Evolutionary conservation across 495 filamentous ascomycete species (phyloP).

Genomic region (Neurospora sp.): DNA sequence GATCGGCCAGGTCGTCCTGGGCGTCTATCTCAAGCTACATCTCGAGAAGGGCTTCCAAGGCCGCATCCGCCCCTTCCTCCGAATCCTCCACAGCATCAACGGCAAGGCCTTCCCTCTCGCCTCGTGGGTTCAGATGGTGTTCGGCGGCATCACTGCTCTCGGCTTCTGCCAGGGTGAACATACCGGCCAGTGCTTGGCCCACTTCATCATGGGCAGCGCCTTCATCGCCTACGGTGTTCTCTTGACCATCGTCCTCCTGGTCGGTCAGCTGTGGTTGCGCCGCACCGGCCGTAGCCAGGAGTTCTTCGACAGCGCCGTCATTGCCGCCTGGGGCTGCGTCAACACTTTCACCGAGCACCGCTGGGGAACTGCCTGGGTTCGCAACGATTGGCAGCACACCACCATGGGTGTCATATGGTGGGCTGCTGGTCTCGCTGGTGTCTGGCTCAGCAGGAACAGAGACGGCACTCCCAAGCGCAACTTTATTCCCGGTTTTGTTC

Average conservation of each 20-base stretch:
- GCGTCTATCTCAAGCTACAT: slow-evolving; percentile 83
- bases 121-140: slow-evolving; percentile 91
- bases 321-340: slow-evolving; percentile 88
- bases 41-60: slow-evolving; percentile 74
- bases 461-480: slow-evolving; percentile 85
- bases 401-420: slow-evolving; percentile 98
- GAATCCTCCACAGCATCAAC: slow-evolving; percentile 65
- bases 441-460: slow-evolving; percentile 80
- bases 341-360: slow-evolving; percentile 98
- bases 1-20: slow-evolving; percentile 64
- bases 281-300: slow-evolving; percentile 85
- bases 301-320: slow-evolving; percentile 90
- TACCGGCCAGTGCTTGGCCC: slow-evolving; percentile 83
- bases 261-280: slow-evolving; percentile 79
- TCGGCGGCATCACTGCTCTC: slow-evolving; percentile 85
- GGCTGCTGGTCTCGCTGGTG: slow-evolving; percentile 80
- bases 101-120: slow-evolving; percentile 82
- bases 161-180: slow-evolving; percentile 95
- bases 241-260: slow-evolving; percentile 75
- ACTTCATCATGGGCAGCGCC: slow-evolving; percentile 97
- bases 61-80: slow-evolving; percentile 59
- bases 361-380: slow-evolving; percentile 85
- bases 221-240: slow-evolving; percentile 92
- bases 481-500: slow-evolving; percentile 82
- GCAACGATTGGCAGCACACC: slow-evolving; percentile 93